Evolutionary conservation across 257 asterid genomes (phyloP), one percentile per base, ranked within the genome.

Genomic region (Salvia miltiorrhiza): DNA sequence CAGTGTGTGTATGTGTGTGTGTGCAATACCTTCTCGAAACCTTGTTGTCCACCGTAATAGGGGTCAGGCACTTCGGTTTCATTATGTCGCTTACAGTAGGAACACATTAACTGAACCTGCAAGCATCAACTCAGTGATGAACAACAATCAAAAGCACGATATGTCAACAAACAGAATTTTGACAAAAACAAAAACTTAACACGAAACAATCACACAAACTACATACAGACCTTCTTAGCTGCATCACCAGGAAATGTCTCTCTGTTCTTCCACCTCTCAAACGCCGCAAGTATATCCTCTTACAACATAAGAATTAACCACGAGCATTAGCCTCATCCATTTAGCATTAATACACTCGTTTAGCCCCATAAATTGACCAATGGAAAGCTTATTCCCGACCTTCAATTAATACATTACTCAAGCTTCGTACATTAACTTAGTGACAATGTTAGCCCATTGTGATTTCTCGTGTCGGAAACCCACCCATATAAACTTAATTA

Each of bases 21-120:
- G 30, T 26, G 52, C 10, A 59, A 69, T 83, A 92, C 97, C 96
- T 92, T 89, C 81, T 87, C 95, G 75, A 92, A 92, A 54, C 97
- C 97, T 77, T 83, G 84, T 4, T 80, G 77, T 61, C 97, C 97
- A 32, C 97, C 96, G 13, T 85, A 89, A 64, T 89, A 92, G 16
- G 97, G 97, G 73, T 92, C 96, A 7, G 97, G 97, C 40, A 92
- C 96, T 79, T 92, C 87, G 2, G 83, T 86, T 71, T 84, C 96
- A 12, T 73, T 47, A 58, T 90, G 91, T 79, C 69, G 80, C 84
- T 87, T 87, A 82, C 96, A 92, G 65, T 92, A 90, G 14, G 90
- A 84, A 73, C 93, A 87, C 93, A 87, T 87, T 70, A 87, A 67
- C 58, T 71, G 78, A 49, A 87, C 91, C 95, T 90, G 77, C 48